Conservation (phyloP, 2,329 filamentous ascomycete species). For the Delphinella strobiligena region DNA sequence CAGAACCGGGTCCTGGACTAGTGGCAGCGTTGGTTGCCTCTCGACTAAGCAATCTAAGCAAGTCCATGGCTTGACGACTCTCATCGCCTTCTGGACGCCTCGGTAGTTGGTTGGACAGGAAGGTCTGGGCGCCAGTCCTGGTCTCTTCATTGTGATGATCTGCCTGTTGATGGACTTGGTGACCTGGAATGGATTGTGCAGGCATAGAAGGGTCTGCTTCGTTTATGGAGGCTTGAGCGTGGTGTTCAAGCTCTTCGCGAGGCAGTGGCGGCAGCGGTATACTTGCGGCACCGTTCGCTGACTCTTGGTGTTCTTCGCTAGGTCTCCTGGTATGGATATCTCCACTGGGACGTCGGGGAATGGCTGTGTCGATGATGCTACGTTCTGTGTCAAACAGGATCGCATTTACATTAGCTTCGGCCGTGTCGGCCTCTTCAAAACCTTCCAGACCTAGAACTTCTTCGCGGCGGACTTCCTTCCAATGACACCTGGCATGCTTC, state of each 20-base stretch:
- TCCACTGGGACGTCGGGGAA: not conserved
- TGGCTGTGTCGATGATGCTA: constrained; percentile 1
- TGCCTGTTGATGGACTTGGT: constrained; percentile 1
- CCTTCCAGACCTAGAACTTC: constrained; percentile 36
- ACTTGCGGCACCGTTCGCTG: not conserved
- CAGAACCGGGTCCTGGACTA: not conserved
- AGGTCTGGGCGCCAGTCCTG: not conserved
- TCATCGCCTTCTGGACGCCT: not conserved
- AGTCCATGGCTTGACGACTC: constrained; percentile 3
- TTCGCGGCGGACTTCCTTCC: constrained; percentile 67
- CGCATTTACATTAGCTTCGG: constrained; percentile 9
- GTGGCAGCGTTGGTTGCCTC: not conserved
- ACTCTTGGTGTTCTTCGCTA: not conserved
- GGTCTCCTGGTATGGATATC: not conserved
- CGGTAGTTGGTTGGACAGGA: not conserved
- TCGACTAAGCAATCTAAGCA: constrained; percentile 2
- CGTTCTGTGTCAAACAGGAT: not conserved
- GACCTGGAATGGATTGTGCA: no score
- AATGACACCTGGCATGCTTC: constrained; percentile 80
- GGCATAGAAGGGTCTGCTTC: no score
- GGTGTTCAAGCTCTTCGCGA: not conserved
- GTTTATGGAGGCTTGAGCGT: not conserved
- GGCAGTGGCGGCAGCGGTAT: not conserved
- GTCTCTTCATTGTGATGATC: not conserved
- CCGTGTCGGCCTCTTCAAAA: constrained; percentile 9